phyloP scores from a whole-genome alignment of 345 rosid species.

The Salix viminalis region DNA sequence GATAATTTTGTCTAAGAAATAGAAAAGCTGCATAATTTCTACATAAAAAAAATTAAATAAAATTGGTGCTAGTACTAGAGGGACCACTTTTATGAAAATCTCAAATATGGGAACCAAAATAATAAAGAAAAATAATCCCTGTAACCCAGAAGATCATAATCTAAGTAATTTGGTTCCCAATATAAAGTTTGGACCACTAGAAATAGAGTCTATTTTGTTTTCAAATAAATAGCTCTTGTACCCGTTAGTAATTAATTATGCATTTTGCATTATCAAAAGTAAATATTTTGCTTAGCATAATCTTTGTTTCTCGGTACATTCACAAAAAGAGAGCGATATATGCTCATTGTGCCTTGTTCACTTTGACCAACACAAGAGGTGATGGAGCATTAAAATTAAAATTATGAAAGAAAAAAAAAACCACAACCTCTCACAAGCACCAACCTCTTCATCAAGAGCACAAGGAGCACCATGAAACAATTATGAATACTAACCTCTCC shows the following conservation, averaged over 20 bases:
- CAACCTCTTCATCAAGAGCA: no score
- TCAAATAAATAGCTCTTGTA: background rate
- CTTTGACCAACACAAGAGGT: no score
- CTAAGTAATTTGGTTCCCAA: background rate
- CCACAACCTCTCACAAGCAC: no score
- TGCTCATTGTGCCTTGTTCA: no score
- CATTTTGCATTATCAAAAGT: background rate
- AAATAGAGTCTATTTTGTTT: background rate
- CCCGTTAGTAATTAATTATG: background rate
- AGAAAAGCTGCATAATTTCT: background rate
- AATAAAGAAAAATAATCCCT: background rate
- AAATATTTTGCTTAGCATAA: no score
- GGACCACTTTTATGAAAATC: slow-evolving; percentile 30
- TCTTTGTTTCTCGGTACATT: no score
- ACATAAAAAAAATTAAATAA: slow-evolving; percentile 1
- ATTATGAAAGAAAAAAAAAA: no score
- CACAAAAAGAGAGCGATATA: no score
- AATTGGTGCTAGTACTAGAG: background rate
- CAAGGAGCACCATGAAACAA: no score
- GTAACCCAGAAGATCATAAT: slow-evolving; percentile 7
- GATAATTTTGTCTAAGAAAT: background rate
- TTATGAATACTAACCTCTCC: no score
- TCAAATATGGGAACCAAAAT: background rate
- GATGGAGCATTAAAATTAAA: no score
- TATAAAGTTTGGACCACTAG: slow-evolving; percentile 23